Base-by-base conservation (phyloP, 2,329 filamentous ascomycete genomes). In the Pestalotiopsis sp. region DNA sequence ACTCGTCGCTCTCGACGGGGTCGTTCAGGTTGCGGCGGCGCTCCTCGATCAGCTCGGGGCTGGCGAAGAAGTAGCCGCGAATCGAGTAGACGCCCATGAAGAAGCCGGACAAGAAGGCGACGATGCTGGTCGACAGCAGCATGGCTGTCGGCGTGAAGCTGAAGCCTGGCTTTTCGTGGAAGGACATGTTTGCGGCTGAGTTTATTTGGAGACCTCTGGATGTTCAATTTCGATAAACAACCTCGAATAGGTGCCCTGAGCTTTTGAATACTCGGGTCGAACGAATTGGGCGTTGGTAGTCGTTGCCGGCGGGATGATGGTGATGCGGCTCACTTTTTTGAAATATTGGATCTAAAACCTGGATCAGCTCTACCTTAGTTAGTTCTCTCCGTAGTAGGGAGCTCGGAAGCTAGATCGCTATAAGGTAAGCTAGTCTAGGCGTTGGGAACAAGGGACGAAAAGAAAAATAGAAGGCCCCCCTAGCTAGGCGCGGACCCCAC, bases 41-140 rank as follows among this genome's bases (percentile, higher is more conserved):
- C 85, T 91, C 83, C 78, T 88, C 79, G 73, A 80, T 83, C 73
- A 92, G 80, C 70, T 80, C 78, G 1, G 87, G 85, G n/a, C 87
- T 84, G 74, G 31, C 31, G 31, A 90, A 82, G 60, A 90, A 78
- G 81, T 89, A 90, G 68, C 88, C 88, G 68, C 81, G 85, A 70
- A 88, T 87, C 20, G 90, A 86, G 81, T 94, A 94, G 69, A 97
- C 83, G 71, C 93, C 94, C 14, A 97, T 87, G 49, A 94, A 89
- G 82, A 95, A 97, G 75, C 95, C 95, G 1, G 89, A 87, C 67
- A 96, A 79, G 73, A 93, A 90, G 71, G 91, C 88, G 68, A 95
- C 83, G 71, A 97, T 87, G 72, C 91, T 90, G 20, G 93, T 94
- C 67, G 91, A 89, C 71, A 95, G 82, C 60, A 94, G 84, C 69